These are phyloP conservation scores for Candida insectalens DNA, from an alignment of 805 yeast species.

Conservation along the genomic window DNA sequence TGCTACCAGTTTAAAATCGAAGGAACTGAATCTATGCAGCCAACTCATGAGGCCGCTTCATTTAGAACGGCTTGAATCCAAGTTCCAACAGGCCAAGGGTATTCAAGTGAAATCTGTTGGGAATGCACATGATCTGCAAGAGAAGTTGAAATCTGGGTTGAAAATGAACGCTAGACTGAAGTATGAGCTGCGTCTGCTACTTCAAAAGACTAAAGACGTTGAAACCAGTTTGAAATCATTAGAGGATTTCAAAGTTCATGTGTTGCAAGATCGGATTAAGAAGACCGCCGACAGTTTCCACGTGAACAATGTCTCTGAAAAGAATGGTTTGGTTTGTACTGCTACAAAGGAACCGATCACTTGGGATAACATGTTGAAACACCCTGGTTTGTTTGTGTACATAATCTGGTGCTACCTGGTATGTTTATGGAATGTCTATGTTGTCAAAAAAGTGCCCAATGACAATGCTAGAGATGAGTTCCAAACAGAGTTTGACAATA, in stretches of 20 bases:
- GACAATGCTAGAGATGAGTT: background rate
- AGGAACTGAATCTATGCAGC: conserved; percentile 9
- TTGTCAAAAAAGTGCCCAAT: background rate
- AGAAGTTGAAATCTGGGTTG: conserved; percentile 39
- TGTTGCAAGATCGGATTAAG: conserved; percentile 12
- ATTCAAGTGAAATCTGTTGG: conserved; percentile 13
- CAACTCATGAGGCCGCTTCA: conserved; percentile 12
- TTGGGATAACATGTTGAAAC: conserved; percentile 4
- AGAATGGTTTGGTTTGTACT: background rate
- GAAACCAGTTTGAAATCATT: conserved; percentile 40
- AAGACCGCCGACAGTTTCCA: background rate
- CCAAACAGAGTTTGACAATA: background rate
- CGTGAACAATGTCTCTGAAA: background rate
- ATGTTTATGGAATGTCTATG: conserved; percentile 2
- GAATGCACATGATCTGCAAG: conserved; percentile 19
- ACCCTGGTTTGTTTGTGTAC: conserved; percentile 1
- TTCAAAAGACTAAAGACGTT: conserved; percentile 55
- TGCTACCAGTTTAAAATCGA: conserved; percentile 9
- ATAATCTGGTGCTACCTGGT: conserved; percentile 1
- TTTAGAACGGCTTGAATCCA: conserved; percentile 5
- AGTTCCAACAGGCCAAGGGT: conserved; percentile 7
- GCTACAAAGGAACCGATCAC: conserved; percentile 1
- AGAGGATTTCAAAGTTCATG: conserved; percentile 26
- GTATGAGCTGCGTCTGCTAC: conserved; percentile 54
- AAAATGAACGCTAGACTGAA: conserved; percentile 50